A percentile compares a stretch with the other conserved stretches of the same genome.
Conservation (phyloP, 2,329 filamentous ascomycete genomes). For the Fusarium verrucosum region DNA sequence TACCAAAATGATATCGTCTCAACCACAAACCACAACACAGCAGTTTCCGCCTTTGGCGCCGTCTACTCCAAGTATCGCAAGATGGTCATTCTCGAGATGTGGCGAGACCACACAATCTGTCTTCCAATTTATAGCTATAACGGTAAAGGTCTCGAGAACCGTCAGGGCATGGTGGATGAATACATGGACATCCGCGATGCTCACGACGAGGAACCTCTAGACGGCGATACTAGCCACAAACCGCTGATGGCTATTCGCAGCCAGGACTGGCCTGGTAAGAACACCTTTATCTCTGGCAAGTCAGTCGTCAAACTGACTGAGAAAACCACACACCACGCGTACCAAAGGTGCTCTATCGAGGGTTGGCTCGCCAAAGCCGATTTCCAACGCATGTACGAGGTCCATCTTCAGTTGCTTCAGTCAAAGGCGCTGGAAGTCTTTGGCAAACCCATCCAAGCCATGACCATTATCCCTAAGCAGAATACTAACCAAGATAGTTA, state of each 20-base stretch:
- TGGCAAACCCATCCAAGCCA: conserved; percentile 1
- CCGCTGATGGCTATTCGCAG: conserved; percentile 16
- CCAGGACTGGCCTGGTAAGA: not conserved
- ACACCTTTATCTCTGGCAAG: conserved; percentile 16
- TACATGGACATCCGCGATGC: conserved; percentile 36
- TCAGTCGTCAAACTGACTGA: conserved; percentile 38
- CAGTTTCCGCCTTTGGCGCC: conserved; percentile 20
- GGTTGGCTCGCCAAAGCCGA: conserved; percentile 1
- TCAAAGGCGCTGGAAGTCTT: conserved; percentile 9
- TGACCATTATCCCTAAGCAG: not conserved
- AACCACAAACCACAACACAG: conserved; percentile 3
- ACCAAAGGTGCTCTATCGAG: conserved; percentile 34
- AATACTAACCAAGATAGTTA: not conserved
- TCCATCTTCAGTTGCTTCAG: not conserved
- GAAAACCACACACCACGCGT: not conserved
- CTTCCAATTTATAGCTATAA: conserved; percentile 36
- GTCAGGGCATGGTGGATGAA: conserved; percentile 11
- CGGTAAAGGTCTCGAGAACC: conserved; percentile 25
- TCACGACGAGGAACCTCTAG: not conserved
- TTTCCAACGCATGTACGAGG: conserved; percentile 9
- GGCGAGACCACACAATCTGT: conserved; percentile 32
- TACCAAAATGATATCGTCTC: conserved; percentile 3
- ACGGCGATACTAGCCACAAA: not conserved
- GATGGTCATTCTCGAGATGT: conserved; percentile 34
- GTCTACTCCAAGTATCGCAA: conserved; percentile 42